Evolutionary conservation across 805 yeast species (phyloP), one percentile per base, ranked within the genome.

Genomic region (Ogataea chonburiensis): DNA sequence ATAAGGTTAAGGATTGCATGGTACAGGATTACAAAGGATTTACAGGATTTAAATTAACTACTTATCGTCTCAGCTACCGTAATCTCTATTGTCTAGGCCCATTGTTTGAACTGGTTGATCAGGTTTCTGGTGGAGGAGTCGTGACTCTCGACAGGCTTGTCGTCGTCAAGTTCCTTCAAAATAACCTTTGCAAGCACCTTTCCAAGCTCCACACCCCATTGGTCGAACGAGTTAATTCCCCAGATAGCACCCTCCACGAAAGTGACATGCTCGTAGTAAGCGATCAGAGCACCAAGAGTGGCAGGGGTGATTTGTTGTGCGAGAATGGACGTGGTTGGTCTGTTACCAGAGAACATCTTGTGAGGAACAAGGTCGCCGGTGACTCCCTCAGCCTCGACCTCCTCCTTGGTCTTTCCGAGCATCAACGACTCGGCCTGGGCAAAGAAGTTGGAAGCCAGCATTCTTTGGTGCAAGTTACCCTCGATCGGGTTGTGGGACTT

Each of bases 131-230:
- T 93, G 31, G 96, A 85, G 24, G 81, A 81, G 63, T 93, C 98
- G 66, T 93, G 98, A 43, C 78, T 60, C 22, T 68, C 61, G 38
- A 84, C 79, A 37, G 68, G 65, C 29, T 63, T 59, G 19, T 68
- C 55, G 59, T 73, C 77, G 53, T 84, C 85, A 60, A 93, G 79
- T 70, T 93, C 97, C 55, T 76, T 76, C 56, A 94, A 91, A 58
- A 93, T 91, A 42, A 76, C 93, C 81, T 93, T 93, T 61, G 98
- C 98, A 61, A 93, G 79, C 36, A 84, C 94, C 73, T 93, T 93
- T 65, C 98, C 98, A 56, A 93, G 84, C 73, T 93, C 98, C 58
- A 93, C 98, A 68, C 98, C 98, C 96, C 98, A 93, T 75, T 93
- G 98, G 73, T 93, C 98, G 63, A 87, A 93, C 13, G 98, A 91